phyloP scores from a whole-genome alignment of 176 grass and related monocot genomes.

The Aegilops umbellulata region DNA sequence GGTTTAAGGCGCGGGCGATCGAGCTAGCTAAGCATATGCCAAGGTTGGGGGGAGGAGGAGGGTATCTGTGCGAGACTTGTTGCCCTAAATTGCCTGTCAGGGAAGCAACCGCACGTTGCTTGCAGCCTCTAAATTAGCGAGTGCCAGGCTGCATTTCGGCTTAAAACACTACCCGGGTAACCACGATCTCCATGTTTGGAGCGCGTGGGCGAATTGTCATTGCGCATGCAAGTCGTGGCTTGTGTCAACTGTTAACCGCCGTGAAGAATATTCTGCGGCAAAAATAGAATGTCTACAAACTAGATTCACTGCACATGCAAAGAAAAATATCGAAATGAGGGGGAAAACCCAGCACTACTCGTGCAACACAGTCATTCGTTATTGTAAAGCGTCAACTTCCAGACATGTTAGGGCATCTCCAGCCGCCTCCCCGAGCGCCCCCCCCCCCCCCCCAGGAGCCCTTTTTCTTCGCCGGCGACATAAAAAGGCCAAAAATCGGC shows the following conservation, averaged over 20 bases:
- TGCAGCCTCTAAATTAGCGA: slow-evolving; percentile 22
- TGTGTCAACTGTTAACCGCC: not conserved
- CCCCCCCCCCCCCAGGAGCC: too few species aligned
- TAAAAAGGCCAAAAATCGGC: too few species aligned
- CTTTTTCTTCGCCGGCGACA: too few species aligned
- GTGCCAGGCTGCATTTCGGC: not conserved
- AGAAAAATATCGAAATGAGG: not conserved
- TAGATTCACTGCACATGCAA: not conserved
- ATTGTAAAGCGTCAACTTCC: too few species aligned
- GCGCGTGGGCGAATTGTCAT: not conserved
- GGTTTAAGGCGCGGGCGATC: not conserved
- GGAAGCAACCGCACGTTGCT: slow-evolving; percentile 37
- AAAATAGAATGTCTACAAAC: not conserved
- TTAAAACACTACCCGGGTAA: not conserved
- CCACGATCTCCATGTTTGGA: not conserved
- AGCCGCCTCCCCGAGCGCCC: too few species aligned
- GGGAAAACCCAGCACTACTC: too few species aligned
- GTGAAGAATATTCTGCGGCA: slow-evolving; percentile 5
- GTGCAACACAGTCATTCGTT: too few species aligned
- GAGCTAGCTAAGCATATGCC: not conserved
- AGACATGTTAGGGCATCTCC: too few species aligned
- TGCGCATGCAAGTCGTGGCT: not conserved
- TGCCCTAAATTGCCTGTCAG: not conserved
- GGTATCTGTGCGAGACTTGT: slow-evolving; percentile 12
- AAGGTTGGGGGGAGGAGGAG: not conserved